Conservation (phyloP, 2,329 filamentous ascomycete genomes). For the Coniochaeta sp. region DNA sequence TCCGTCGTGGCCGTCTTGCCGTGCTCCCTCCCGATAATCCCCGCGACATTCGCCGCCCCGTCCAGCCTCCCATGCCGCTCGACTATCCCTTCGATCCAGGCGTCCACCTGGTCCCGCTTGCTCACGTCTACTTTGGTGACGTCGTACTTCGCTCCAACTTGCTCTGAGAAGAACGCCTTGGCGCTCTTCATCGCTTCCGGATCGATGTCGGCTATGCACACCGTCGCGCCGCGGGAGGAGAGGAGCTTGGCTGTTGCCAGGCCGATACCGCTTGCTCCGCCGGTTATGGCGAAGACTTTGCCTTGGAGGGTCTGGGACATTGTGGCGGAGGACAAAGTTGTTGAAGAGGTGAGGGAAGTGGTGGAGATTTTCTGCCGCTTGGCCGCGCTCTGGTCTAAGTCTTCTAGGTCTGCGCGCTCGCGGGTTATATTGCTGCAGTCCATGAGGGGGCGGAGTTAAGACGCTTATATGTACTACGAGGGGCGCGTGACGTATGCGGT, state of each 20-base stretch:
- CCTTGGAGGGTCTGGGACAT: slow-evolving; percentile 5
- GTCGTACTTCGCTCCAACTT: slow-evolving; percentile 20
- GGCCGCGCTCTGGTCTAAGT: slow-evolving; percentile 1
- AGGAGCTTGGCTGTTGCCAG: slow-evolving; percentile 31
- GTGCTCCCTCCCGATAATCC: slow-evolving; percentile 37
- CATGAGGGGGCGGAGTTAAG: too few relatives aligned
- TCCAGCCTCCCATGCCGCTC: slow-evolving; percentile 44
- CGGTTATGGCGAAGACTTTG: slow-evolving; percentile 11
- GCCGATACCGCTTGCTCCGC: slow-evolving; percentile 27
- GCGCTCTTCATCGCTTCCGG: slow-evolving; percentile 20
- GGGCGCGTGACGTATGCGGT: too few relatives aligned
- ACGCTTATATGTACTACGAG: too few relatives aligned
- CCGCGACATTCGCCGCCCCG: slow-evolving; percentile 49
- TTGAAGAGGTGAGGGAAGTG: too few relatives aligned
- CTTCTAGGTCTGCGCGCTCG: background rate
- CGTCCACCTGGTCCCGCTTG: slow-evolving; percentile 38
- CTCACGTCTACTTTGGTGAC: slow-evolving; percentile 40
- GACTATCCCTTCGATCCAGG: slow-evolving; percentile 39
- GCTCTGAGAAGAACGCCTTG: slow-evolving; percentile 20
- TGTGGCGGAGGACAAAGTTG: too few relatives aligned
- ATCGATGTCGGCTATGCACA: slow-evolving; percentile 32
- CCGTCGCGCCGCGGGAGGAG: slow-evolving; percentile 25
- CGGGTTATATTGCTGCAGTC: slow-evolving; percentile 1
- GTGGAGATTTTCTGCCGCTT: background rate
- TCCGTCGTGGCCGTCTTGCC: slow-evolving; percentile 31